These are phyloP conservation scores for Zopfochytrium polystomum DNA, from an alignment of 371 early-diverging fungal genomes.

Conservation along the genomic window DNA sequence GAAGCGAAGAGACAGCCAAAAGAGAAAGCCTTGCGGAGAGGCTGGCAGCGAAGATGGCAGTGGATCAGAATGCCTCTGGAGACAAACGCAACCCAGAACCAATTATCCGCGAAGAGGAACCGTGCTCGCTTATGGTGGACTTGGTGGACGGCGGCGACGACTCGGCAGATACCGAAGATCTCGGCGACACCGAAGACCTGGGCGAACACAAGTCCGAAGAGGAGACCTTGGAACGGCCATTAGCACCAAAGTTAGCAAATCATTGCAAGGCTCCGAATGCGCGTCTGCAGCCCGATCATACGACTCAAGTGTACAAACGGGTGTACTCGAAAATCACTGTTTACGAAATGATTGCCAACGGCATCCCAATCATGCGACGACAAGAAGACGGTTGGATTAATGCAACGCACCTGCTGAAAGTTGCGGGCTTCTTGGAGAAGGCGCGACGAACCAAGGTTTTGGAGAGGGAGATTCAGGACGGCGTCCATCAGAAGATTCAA, in stretches of 20 bases:
- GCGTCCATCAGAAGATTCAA: slow-evolving; percentile 46
- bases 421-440: slow-evolving; percentile 45
- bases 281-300: not conserved
- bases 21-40: no score
- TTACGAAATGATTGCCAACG: slow-evolving; percentile 41
- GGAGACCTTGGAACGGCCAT: not conserved
- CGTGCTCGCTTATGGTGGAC: no score
- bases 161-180: no score
- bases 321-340: slow-evolving; percentile 43
- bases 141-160: no score
- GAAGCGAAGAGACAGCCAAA: no score
- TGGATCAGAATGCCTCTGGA: no score
- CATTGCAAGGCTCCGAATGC: not conserved
- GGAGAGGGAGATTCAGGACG: slow-evolving; percentile 39
- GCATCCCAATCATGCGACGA: slow-evolving; percentile 44
- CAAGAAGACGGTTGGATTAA: slow-evolving; percentile 40
- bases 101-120: no score
- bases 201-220: not conserved
- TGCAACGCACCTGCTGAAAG: slow-evolving; percentile 52
- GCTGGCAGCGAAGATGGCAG: no score
- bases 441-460: slow-evolving; percentile 48
- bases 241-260: not conserved
- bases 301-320: slow-evolving; percentile 25
- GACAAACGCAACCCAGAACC: no score
- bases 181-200: not conserved